These are phyloP conservation scores for Amaranthus tricolor DNA, from an alignment of 179 eudicot genomes.

Conservation along the genomic window DNA sequence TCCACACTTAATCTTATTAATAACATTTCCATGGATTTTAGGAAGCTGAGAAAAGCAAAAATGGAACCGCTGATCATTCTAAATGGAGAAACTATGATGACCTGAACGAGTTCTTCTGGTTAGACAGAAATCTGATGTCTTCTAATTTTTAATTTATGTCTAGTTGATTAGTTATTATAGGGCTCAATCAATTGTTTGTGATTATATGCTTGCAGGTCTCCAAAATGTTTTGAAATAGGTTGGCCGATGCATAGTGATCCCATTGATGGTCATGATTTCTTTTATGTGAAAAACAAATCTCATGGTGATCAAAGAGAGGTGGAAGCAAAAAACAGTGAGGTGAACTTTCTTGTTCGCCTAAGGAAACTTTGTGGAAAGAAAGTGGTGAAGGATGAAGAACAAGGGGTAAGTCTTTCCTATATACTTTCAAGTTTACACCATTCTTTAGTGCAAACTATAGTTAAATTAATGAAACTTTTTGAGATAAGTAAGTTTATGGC, in stretches of 20 bases:
- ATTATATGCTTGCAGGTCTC: slow-evolving; percentile 59
- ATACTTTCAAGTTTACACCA: slow-evolving; percentile 16
- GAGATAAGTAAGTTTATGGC: background rate
- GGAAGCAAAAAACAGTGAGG: slow-evolving; percentile 11
- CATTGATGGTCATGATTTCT: slow-evolving; percentile 71
- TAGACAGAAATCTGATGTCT: slow-evolving; percentile 7
- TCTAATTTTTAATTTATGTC: background rate
- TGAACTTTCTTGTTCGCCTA: slow-evolving; percentile 31
- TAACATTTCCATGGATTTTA: slow-evolving; percentile 33
- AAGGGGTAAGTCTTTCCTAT: slow-evolving; percentile 46
- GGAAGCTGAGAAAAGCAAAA: slow-evolving; percentile 83
- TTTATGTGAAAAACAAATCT: slow-evolving; percentile 31
- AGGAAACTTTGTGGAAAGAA: slow-evolving; percentile 31
- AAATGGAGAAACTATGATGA: slow-evolving; percentile 98
- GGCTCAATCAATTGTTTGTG: background rate
- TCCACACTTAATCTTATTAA: slow-evolving; percentile 19
- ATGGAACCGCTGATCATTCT: slow-evolving; percentile 86
- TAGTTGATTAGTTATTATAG: background rate
- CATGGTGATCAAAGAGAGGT: slow-evolving; percentile 20
- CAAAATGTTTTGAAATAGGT: slow-evolving; percentile 77
- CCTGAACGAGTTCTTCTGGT: slow-evolving; percentile 95
- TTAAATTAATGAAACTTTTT: background rate
- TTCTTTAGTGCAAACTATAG: background rate
- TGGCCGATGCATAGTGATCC: slow-evolving; percentile 80
- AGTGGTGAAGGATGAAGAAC: slow-evolving; percentile 51